Percentiles rank a stretch among this genome's conserved stretches.
Conservation (phyloP, 495 filamentous ascomycete genomes). For the Trichoderma reesei region DNA sequence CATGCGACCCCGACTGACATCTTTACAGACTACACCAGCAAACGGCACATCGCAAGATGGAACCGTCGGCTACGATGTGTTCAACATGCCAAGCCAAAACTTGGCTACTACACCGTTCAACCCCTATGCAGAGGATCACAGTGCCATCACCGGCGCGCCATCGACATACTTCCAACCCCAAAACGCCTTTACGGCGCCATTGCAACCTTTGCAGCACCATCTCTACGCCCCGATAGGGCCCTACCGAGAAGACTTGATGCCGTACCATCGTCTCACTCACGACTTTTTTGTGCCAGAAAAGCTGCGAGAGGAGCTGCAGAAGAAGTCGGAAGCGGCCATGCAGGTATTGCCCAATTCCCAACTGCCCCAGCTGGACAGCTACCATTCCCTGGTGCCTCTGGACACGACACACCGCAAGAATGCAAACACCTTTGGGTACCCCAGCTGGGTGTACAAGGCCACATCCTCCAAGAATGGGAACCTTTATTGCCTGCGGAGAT, state of each 20-base stretch:
- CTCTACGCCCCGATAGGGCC: slow-evolving; percentile 84
- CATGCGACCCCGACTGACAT: slow-evolving; percentile 8
- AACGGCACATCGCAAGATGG: slow-evolving; percentile 5
- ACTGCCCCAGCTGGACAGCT: slow-evolving; percentile 72
- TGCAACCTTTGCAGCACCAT: slow-evolving; percentile 83
- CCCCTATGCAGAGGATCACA: slow-evolving; percentile 55
- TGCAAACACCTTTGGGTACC: slow-evolving; percentile 66
- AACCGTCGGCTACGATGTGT: slow-evolving; percentile 45
- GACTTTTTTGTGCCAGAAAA: slow-evolving; percentile 85
- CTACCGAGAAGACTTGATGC: slow-evolving; percentile 62
- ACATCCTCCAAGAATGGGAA: slow-evolving; percentile 76
- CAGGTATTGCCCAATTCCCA: slow-evolving; percentile 73
- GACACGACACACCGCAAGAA: slow-evolving; percentile 68
- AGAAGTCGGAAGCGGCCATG: slow-evolving; percentile 73
- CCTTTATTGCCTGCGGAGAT: slow-evolving; percentile 70
- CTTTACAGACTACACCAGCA: slow-evolving; percentile 14
- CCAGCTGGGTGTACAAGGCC: slow-evolving; percentile 95
- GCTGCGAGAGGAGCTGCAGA: slow-evolving; percentile 77
- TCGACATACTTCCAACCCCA: slow-evolving; percentile 40
- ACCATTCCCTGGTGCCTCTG: slow-evolving; percentile 84
- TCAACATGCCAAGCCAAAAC: slow-evolving; percentile 45
- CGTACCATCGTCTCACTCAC: slow-evolving; percentile 74
- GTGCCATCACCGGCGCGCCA: slow-evolving; percentile 34
- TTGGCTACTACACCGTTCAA: slow-evolving; percentile 49
- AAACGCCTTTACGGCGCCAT: slow-evolving; percentile 33